phyloP scores from a whole-genome alignment of 495 filamentous ascomycete genomes.

The Geopyxis carbonaria region DNA sequence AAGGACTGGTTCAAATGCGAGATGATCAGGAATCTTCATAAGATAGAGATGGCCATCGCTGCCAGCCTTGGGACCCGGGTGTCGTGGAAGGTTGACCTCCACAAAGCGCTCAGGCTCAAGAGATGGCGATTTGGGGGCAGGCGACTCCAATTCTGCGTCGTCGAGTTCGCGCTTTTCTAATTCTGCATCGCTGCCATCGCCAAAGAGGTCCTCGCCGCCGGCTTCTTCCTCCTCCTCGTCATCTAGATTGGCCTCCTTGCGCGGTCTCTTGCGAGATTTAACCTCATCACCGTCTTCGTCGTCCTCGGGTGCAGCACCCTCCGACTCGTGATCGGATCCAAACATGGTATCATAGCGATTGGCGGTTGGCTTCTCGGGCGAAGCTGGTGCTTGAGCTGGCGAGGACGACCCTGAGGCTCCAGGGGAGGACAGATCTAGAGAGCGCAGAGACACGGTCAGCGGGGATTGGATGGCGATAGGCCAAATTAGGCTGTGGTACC shows the following conservation, averaged over 20 bases:
- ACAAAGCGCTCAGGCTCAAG: conserved; percentile 32
- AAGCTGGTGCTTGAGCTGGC: conserved; percentile 2
- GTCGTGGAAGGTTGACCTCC: conserved; percentile 39
- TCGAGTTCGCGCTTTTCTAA: conserved; percentile 31
- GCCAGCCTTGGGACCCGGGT: conserved; percentile 44
- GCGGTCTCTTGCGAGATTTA: conserved; percentile 7
- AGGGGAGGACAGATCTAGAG: conserved; percentile 4
- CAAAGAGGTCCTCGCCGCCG: conserved; percentile 27
- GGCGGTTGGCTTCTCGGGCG: conserved; percentile 20
- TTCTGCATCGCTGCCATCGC: conserved; percentile 14
- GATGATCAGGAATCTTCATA: conserved; percentile 47
- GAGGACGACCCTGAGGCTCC: not conserved
- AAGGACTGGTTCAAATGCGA: conserved; percentile 45
- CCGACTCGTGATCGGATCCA: conserved; percentile 21
- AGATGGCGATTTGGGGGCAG: conserved; percentile 36
- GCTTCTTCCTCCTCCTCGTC: conserved; percentile 29
- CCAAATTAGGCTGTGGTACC: not conserved
- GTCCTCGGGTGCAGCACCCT: not conserved
- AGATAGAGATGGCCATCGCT: conserved; percentile 49
- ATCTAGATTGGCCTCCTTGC: conserved; percentile 27
- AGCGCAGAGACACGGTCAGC: not conserved
- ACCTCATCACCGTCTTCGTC: conserved; percentile 1
- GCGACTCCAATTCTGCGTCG: conserved; percentile 51
- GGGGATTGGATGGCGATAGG: not conserved
- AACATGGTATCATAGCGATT: conserved; percentile 26